A percentile compares a stretch with the other conserved stretches of the same genome.
Evolutionary conservation across 257 asterid species (phyloP).

Genomic region (Petunia secreta): DNA sequence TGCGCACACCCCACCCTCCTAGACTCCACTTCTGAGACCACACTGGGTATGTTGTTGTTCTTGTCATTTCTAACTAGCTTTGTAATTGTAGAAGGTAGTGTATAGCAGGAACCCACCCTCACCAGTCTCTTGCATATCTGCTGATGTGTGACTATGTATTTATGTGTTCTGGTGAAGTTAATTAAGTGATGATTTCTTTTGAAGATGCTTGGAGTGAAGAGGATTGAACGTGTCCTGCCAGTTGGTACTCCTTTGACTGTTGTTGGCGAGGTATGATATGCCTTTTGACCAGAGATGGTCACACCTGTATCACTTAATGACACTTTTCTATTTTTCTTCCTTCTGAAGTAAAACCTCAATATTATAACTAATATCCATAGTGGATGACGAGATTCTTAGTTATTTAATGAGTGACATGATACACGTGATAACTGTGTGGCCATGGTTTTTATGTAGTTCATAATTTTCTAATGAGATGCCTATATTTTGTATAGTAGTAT

Average conservation of each 20-base stretch:
- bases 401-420: not conserved
- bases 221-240: slow-evolving; percentile 95
- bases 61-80: not conserved
- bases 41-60: too few relatives aligned
- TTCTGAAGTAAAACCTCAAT: not conserved
- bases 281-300: slow-evolving; percentile 20
- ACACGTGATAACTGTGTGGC: not conserved
- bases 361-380: not conserved
- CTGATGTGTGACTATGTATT: not conserved
- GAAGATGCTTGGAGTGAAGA: slow-evolving; percentile 98
- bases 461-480: not conserved
- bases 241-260: slow-evolving; percentile 94
- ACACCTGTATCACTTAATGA: not conserved
- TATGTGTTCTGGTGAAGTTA: slow-evolving; percentile 25
- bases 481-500: too few relatives aligned
- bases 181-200: slow-evolving; percentile 30
- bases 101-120: slow-evolving; percentile 13
- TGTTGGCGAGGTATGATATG: slow-evolving; percentile 89
- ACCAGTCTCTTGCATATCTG: slow-evolving; percentile 22
- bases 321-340: not conserved
- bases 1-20: too few relatives aligned
- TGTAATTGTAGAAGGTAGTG: not conserved
- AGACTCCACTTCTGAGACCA: too few relatives aligned
- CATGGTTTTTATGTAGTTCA: not conserved
- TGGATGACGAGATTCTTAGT: not conserved